Evolutionary conservation across 352 stramenopile species (phyloP).

Genomic region (Phytophthora sp.): DNA sequence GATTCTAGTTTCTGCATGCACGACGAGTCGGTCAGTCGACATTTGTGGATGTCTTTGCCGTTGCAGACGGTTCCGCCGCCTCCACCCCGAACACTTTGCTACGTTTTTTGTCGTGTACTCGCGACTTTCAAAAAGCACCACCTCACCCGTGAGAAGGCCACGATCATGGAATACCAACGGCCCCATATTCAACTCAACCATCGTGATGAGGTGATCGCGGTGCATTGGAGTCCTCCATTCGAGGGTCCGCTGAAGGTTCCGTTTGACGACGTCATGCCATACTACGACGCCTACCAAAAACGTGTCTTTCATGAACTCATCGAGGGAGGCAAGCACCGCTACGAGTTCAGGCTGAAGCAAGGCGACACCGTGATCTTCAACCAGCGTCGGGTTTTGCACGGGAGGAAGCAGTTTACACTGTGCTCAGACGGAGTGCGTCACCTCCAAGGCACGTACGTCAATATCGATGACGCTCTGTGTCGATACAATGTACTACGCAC

Average conservation of each 20-base stretch:
- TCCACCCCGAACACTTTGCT: slow-evolving; percentile 72
- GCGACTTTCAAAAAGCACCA: slow-evolving; percentile 96
- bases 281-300: slow-evolving; percentile 89
- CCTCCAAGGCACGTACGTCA: slow-evolving; percentile 87
- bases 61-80: slow-evolving; percentile 65
- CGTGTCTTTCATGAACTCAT: slow-evolving; percentile 81
- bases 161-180: slow-evolving; percentile 94
- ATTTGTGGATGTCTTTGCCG: slow-evolving; percentile 86
- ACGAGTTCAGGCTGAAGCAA: slow-evolving; percentile 82
- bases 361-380: slow-evolving; percentile 89
- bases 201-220: slow-evolving; percentile 81
- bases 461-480: slow-evolving; percentile 88
- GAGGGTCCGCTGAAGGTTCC: slow-evolving; percentile 91
- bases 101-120: slow-evolving; percentile 84
- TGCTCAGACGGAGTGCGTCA: slow-evolving; percentile 78
- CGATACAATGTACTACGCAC: slow-evolving; percentile 80
- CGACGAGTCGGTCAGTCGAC: slow-evolving; percentile 83
- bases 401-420: slow-evolving; percentile 75
- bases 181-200: slow-evolving; percentile 93
- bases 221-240: slow-evolving; percentile 95
- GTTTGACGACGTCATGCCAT: slow-evolving; percentile 71
- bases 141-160: slow-evolving; percentile 84
- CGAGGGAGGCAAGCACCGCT: slow-evolving; percentile 67
- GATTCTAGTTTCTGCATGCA: slow-evolving; percentile 95
- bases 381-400: slow-evolving; percentile 81